Base-by-base conservation (phyloP, 1,284 basidiomycete genomes). In the Boletus subluridellus region DNA sequence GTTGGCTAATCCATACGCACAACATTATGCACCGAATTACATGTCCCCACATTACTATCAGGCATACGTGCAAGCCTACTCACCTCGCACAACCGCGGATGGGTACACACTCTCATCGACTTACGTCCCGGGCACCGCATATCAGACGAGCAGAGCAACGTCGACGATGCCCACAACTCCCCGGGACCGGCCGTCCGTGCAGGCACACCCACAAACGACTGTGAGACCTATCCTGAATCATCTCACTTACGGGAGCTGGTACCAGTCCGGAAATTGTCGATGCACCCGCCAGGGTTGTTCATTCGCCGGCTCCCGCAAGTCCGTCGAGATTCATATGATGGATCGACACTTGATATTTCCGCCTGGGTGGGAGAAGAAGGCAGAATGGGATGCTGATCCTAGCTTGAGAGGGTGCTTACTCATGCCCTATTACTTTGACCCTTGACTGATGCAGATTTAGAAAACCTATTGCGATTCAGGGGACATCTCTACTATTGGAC, bases 331-430 rank as follows among this genome's bases (percentile, higher is more conserved):
- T 24, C 94, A 96, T 70, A 91, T 89, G 82, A 94, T 94, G 85
- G 94, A 96, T 70, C 79, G 93, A 24, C 94, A 95, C 73, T 77
- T 95, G 51, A 87, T 95, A 52, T 94, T 86, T 65, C 89, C 90
- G 17, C 80, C 82, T 46, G 88, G 84, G 24, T 90, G 89, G 84
- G 81, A 90, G 52, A 82, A 85, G 58, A 80, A 81, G 63, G 81
- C 77, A 60, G 86, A 86, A 49, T 89, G 89, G 84, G 90, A 92
- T 68, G 82, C 87, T 5, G 88, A 90, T 72, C 88, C 86, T 21
- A 86, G 83, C 73, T 75, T 89, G 57, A 89, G 82, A 74, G 86
- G 87, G 89, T 88, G 64, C 59, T 73, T 57, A 7, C 10, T 10
- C 32, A 35, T 55, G 12, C 15, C 14, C 17, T 45, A n/a, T 34